Percentiles rank a stretch among this genome's conserved stretches.
These are phyloP conservation scores for Emergomyces orientalis DNA, from an alignment of 2,329 filamentous ascomycete genomes.

Conservation along the genomic window DNA sequence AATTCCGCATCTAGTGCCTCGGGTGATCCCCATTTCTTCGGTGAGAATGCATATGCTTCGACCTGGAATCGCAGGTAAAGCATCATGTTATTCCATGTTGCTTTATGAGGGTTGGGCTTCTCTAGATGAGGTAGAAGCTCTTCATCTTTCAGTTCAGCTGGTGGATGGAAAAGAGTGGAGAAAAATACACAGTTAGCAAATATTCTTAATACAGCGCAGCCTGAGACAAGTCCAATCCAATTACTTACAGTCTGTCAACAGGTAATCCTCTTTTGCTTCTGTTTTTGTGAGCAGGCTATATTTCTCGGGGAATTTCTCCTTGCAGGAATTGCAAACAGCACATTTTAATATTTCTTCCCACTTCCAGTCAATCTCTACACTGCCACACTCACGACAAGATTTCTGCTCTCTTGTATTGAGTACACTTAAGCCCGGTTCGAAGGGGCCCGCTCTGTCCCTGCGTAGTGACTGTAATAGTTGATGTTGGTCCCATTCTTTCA, in stretches of 20 bases:
- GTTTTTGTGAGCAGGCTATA: slow-evolving; percentile 96
- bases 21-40: slow-evolving; percentile 79
- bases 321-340: slow-evolving; percentile 71
- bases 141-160: slow-evolving; percentile 80
- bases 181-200: slow-evolving; percentile 7
- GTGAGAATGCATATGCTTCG: slow-evolving; percentile 78
- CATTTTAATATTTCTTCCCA: slow-evolving; percentile 80
- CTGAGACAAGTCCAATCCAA: not conserved
- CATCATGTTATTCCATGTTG: slow-evolving; percentile 98
- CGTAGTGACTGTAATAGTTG: slow-evolving; percentile 65
- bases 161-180: slow-evolving; percentile 5
- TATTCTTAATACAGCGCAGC: not conserved
- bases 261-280: slow-evolving; percentile 88
- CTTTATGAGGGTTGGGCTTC: slow-evolving; percentile 88
- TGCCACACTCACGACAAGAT: slow-evolving; percentile 73
- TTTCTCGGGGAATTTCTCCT: slow-evolving; percentile 81
- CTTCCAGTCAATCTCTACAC: slow-evolving; percentile 83
- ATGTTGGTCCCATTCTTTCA: slow-evolving; percentile 82
- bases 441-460: slow-evolving; percentile 67
- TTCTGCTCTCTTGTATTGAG: slow-evolving; percentile 57
- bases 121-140: slow-evolving; percentile 80
- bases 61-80: slow-evolving; percentile 88
- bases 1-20: slow-evolving; percentile 86
- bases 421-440: slow-evolving; percentile 78
- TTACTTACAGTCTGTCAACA: slow-evolving; percentile 77